Evolutionary conservation across 352 stramenopile genomes (phyloP).

Genomic region (Globisporangium solare): DNA sequence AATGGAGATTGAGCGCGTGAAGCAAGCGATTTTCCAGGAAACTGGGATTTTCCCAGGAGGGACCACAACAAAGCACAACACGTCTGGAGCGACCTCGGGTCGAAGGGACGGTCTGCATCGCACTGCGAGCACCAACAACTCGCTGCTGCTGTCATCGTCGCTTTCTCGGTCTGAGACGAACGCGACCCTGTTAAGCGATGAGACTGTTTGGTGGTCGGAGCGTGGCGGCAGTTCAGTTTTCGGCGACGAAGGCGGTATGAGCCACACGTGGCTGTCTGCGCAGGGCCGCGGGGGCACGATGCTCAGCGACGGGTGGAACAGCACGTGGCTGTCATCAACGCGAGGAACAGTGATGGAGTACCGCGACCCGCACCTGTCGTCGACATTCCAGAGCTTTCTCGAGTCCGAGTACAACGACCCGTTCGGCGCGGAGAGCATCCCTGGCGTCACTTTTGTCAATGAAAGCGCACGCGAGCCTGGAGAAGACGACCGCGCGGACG

Average conservation of each 20-base stretch:
- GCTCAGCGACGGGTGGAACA: conserved; percentile 27
- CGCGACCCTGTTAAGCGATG: conserved; percentile 29
- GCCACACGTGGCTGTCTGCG: conserved; percentile 33
- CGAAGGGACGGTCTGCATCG: conserved; percentile 9
- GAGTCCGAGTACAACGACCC: conserved; percentile 23
- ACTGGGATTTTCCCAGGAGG: conserved; percentile 51
- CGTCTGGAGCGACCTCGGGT: background rate
- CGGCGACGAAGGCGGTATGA: conserved; percentile 24
- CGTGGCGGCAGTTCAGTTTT: conserved; percentile 29
- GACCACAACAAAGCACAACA: conserved; percentile 9
- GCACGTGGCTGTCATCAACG: conserved; percentile 28
- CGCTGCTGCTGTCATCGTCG: conserved; percentile 22
- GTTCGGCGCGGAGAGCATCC: conserved; percentile 8
- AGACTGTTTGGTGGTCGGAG: conserved; percentile 45
- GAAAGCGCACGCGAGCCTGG: conserved; percentile 5
- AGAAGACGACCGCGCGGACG: conserved; percentile 8
- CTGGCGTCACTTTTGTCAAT: conserved; percentile 5
- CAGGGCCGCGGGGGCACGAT: conserved; percentile 24
- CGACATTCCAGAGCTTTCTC: conserved; percentile 24
- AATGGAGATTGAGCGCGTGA: conserved; percentile 68
- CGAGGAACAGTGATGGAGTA: conserved; percentile 24
- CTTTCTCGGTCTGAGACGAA: conserved; percentile 30
- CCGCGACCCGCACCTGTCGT: conserved; percentile 29
- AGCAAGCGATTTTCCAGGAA: conserved; percentile 58
- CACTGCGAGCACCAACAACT: conserved; percentile 14